phyloP scores from a whole-genome alignment of 371 early-diverging fungal genomes.

The Blastocladiella emersonii region DNA sequence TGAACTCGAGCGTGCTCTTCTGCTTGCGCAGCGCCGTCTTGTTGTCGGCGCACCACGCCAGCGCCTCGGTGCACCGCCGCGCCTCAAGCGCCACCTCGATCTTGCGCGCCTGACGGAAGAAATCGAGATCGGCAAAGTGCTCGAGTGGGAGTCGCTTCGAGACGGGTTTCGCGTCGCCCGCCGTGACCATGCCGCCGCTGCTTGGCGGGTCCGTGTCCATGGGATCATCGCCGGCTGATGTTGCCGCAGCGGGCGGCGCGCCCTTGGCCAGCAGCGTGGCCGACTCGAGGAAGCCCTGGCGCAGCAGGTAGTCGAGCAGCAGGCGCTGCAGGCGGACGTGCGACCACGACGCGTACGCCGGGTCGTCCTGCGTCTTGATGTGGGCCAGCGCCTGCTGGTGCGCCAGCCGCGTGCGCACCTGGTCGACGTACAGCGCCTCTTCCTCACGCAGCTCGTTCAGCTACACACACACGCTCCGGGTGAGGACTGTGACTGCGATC shows the following conservation, averaged over 20 bases:
- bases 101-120: conserved; percentile 62
- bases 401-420: conserved; percentile 54
- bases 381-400: conserved; percentile 55
- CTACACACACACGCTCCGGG: conserved; percentile 16
- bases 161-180: no score
- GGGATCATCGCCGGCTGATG: no score
- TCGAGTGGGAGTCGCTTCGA: no score
- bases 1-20: conserved; percentile 86
- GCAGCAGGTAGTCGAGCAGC: conserved; percentile 81
- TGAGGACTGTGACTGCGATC: neutral
- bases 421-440: conserved; percentile 42
- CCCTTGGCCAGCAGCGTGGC: conserved; percentile 33
- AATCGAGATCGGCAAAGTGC: conserved; percentile 75
- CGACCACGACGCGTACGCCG: conserved; percentile 65
- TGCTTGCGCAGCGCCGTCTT: conserved; percentile 64
- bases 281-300: conserved; percentile 52
- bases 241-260: neutral
- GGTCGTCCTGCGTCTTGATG: conserved; percentile 41
- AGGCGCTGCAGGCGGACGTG: conserved; percentile 67
- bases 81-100: conserved; percentile 61
- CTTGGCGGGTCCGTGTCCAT: no score
- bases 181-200: no score
- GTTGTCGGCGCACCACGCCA: conserved; percentile 90
- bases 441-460: conserved; percentile 63
- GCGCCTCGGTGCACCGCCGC: conserved; percentile 64